phyloP scores from a whole-genome alignment of 768 basidiomycete species.

The Tricholoma matsutake region DNA sequence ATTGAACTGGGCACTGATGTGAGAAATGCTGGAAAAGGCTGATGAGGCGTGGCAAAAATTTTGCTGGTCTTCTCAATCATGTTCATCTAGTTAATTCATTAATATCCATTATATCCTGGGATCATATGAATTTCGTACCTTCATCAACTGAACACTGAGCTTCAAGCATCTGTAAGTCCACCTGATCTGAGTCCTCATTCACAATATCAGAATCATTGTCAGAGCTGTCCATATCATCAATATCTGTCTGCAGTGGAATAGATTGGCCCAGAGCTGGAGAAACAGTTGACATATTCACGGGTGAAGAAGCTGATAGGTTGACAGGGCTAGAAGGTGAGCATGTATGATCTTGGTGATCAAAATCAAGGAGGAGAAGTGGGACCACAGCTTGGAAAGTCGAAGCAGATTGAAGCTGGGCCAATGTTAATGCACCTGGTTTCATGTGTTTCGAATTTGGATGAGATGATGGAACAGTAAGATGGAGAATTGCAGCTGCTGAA shows the following conservation, averaged over 20 bases:
- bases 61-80: not conserved
- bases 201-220: not conserved
- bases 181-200: not conserved
- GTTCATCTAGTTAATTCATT: not conserved
- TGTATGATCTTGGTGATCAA: not conserved
- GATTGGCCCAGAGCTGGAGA: not conserved
- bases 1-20: not conserved
- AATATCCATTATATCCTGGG: not conserved
- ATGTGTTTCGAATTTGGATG: not conserved
- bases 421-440: constrained; percentile 2
- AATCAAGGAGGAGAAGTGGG: not conserved
- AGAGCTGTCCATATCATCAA: not conserved
- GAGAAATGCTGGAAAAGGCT: not conserved
- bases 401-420: constrained; percentile 1
- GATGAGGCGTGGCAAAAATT: not conserved
- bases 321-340: not conserved
- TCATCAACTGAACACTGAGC: not conserved
- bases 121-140: not conserved
- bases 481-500: constrained; percentile 10
- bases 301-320: not conserved
- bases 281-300: not conserved
- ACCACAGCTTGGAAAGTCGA: not conserved
- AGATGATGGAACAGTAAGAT: constrained; percentile 2
- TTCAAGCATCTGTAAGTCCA: constrained; percentile 4
- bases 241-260: not conserved